A percentile compares a stretch with the other conserved stretches of the same genome.
phyloP scores from a whole-genome alignment of 345 rosid species.

The Populus alba region DNA sequence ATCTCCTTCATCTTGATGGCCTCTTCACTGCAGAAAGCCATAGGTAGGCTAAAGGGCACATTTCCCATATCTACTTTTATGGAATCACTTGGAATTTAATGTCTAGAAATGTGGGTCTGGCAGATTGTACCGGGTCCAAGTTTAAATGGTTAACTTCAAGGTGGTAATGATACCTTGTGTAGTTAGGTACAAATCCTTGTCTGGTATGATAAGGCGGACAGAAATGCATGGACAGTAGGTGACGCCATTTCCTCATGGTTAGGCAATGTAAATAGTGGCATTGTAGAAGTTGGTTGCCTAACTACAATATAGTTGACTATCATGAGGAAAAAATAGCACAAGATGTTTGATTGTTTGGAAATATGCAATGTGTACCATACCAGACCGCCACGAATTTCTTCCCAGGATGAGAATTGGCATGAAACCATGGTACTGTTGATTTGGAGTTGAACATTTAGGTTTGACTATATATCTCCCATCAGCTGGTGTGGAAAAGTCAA shows the following conservation, averaged over 20 bases:
- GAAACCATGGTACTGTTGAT: not conserved
- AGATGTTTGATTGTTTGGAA: not conserved
- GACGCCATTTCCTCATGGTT: not conserved
- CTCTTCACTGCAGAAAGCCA: conserved; percentile 86
- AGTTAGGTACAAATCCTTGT: not conserved
- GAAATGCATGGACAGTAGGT: not conserved
- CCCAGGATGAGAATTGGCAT: not conserved
- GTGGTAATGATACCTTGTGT: not conserved
- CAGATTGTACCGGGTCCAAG: not conserved
- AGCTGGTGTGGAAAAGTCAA: too few relatives aligned
- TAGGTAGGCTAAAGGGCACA: conserved; percentile 45
- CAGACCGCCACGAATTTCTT: not conserved
- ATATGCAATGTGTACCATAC: not conserved
- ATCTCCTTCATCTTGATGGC: conserved; percentile 90
- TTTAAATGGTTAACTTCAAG: not conserved
- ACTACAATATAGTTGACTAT: not conserved
- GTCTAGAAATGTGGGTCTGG: not conserved
- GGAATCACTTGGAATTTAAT: not conserved
- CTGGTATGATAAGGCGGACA: not conserved
- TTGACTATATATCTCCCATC: too few relatives aligned
- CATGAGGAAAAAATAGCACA: not conserved
- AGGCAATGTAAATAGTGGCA: not conserved
- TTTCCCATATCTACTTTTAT: not conserved
- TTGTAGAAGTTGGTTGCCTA: not conserved
- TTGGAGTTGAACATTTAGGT: too few relatives aligned